Percentiles rank a stretch among this genome's conserved stretches.
phyloP scores from a whole-genome alignment of 768 basidiomycete species.

The Boletus tylopilopsis region DNA sequence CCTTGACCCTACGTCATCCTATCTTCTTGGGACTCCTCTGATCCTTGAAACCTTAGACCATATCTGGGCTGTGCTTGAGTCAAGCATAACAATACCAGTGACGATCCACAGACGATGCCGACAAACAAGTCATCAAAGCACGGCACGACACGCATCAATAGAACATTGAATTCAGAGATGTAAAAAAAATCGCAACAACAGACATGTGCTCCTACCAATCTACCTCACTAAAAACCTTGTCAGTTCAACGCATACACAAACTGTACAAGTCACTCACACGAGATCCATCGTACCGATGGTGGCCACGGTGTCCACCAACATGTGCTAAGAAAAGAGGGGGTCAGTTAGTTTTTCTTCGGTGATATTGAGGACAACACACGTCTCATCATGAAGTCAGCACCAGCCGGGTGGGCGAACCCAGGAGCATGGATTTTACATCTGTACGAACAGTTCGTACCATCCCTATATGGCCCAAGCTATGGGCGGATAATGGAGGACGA shows the following conservation, averaged over 20 bases:
- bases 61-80: too few species aligned
- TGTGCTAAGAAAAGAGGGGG: slow-evolving; percentile 66
- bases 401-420: slow-evolving; percentile 93
- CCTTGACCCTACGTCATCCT: too few species aligned
- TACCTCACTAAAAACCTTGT: too few species aligned
- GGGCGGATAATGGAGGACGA: neutral
- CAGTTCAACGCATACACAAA: too few species aligned
- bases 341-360: neutral
- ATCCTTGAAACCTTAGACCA: too few species aligned
- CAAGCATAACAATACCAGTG: too few species aligned
- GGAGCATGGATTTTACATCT: slow-evolving; percentile 96
- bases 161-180: slow-evolving; percentile 6
- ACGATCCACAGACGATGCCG: too few species aligned
- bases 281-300: slow-evolving; percentile 99
- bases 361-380: slow-evolving; percentile 46
- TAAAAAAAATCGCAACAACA: slow-evolving; percentile 1
- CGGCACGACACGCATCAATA: neutral
- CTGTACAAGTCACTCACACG: too few species aligned
- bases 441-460: slow-evolving; percentile 95
- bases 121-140: too few species aligned
- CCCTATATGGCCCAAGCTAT: slow-evolving; percentile 60
- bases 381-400: slow-evolving; percentile 98
- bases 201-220: slow-evolving; percentile 25
- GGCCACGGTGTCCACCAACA: slow-evolving; percentile 91
- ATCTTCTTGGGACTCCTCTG: too few species aligned